Evolutionary conservation across 371 early-diverging fungal species (phyloP).

Genomic region (Basidiobolus meristosporus): DNA sequence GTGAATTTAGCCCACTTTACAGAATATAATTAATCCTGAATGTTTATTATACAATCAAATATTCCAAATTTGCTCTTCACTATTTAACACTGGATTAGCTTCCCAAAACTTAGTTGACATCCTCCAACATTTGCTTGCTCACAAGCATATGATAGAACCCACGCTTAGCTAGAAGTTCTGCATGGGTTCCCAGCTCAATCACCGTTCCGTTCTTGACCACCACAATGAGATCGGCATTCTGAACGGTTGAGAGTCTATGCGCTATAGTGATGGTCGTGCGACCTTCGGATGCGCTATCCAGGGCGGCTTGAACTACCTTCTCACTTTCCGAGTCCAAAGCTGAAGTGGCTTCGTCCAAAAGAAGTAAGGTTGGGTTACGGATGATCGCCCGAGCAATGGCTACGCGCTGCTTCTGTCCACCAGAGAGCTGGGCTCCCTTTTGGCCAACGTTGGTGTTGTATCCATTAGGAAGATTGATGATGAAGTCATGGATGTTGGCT

Average conservation of each 20-base stretch:
- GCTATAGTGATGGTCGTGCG: conserved; percentile 51
- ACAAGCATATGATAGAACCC: too few relatives aligned
- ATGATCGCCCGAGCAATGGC: conserved; percentile 34
- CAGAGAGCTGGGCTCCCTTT: conserved; percentile 30
- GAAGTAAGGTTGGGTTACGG: conserved; percentile 62
- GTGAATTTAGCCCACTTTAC: too few relatives aligned
- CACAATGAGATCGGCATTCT: conserved; percentile 55
- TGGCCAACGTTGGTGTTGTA: conserved; percentile 60
- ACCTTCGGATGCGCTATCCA: conserved; percentile 51
- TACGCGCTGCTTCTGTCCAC: conserved; percentile 39
- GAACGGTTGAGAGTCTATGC: conserved; percentile 45
- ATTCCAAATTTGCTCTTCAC: too few relatives aligned
- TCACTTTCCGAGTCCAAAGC: conserved; percentile 85
- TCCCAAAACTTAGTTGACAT: too few relatives aligned
- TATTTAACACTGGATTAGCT: too few relatives aligned
- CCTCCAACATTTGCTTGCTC: too few relatives aligned
- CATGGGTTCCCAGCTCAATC: conserved; percentile 67
- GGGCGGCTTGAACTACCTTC: conserved; percentile 68
- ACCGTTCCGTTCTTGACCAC: conserved; percentile 57
- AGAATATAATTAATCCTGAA: too few relatives aligned
- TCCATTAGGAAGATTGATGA: conserved; percentile 27
- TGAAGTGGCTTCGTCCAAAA: conserved; percentile 94
- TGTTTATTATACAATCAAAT: too few relatives aligned
- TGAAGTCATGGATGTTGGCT: conserved; percentile 50
- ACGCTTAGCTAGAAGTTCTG: conserved; percentile 35